These are phyloP conservation scores for Candida pseudofarinosa DNA, from an alignment of 805 yeast species.

Conservation along the genomic window DNA sequence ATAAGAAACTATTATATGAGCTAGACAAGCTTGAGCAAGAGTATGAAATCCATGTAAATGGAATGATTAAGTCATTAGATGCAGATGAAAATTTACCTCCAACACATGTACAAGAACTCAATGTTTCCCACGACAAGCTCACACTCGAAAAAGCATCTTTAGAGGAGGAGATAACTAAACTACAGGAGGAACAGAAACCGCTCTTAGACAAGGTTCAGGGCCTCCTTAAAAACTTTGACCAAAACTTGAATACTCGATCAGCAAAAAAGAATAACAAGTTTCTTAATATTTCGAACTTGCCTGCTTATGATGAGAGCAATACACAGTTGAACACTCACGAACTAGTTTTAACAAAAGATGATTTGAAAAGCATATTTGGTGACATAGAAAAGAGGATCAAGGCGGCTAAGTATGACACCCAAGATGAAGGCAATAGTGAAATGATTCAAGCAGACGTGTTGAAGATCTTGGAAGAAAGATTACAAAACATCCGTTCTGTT, in stretches of 20 bases:
- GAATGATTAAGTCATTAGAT: conserved; percentile 16
- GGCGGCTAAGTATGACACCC: conserved; percentile 6
- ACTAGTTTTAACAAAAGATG: conserved; percentile 16
- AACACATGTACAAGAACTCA: conserved; percentile 17
- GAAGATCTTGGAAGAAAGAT: conserved; percentile 17
- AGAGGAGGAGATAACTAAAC: conserved; percentile 18
- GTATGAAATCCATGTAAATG: conserved; percentile 23
- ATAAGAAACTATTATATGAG: conserved; percentile 24
- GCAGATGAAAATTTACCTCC: conserved; percentile 9
- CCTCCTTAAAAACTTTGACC: conserved; percentile 20
- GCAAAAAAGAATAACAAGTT: conserved; percentile 11
- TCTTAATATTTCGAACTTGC: conserved; percentile 7
- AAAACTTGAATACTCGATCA: conserved; percentile 11
- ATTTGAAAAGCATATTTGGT: conserved; percentile 16
- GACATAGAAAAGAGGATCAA: conserved; percentile 16
- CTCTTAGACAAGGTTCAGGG: conserved; percentile 29
- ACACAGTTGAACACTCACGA: conserved; percentile 11
- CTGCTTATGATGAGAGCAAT: conserved; percentile 2
- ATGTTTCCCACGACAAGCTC: conserved; percentile 17
- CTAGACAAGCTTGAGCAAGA: conserved; percentile 21
- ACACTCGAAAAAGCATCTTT: conserved; percentile 10
- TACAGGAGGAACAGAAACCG: conserved; percentile 31
- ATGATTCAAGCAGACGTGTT: conserved; percentile 8
- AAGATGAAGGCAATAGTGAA: conserved; percentile 13
- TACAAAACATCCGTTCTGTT: conserved; percentile 19